These are phyloP conservation scores for Solanum paucissectum DNA, from an alignment of 257 asterid genomes.

Conservation along the genomic window DNA sequence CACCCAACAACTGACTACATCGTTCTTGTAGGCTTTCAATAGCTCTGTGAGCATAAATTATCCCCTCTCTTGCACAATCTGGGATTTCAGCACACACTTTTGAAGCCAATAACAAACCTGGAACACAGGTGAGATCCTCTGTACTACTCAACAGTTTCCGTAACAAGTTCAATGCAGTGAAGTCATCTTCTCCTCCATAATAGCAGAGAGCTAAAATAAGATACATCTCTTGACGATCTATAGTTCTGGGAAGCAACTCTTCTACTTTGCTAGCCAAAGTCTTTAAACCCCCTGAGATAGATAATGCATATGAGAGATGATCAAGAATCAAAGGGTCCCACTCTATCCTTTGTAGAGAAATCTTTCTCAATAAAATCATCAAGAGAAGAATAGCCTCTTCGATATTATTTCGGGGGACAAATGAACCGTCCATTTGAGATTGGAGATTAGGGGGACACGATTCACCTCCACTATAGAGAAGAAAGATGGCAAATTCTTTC, in stretches of 20 bases:
- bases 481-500: slow-evolving; percentile 68
- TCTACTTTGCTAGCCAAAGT: slow-evolving; percentile 75
- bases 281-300: slow-evolving; percentile 61
- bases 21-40: slow-evolving; percentile 36
- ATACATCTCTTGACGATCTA: slow-evolving; percentile 44
- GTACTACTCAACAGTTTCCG: slow-evolving; percentile 36
- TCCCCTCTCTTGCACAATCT: slow-evolving; percentile 44
- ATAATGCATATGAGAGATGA: slow-evolving; percentile 74
- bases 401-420: slow-evolving; percentile 61
- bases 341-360: slow-evolving; percentile 42
- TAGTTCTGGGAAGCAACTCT: slow-evolving; percentile 64
- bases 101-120: slow-evolving; percentile 51
- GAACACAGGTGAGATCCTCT: slow-evolving; percentile 23
- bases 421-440: slow-evolving; percentile 62
- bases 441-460: slow-evolving; percentile 57
- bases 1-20: slow-evolving; percentile 47
- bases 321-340: slow-evolving; percentile 86
- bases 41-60: slow-evolving; percentile 49
- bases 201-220: slow-evolving; percentile 74
- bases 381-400: slow-evolving; percentile 91
- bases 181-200: slow-evolving; percentile 56
- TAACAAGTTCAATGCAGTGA: slow-evolving; percentile 53
- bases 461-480: slow-evolving; percentile 76
- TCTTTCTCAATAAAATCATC: slow-evolving; percentile 55
- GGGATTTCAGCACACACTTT: slow-evolving; percentile 49